These are phyloP conservation scores for Scheffersomyces stambukii DNA, from an alignment of 1,139 yeast genomes.

Conservation along the genomic window DNA sequence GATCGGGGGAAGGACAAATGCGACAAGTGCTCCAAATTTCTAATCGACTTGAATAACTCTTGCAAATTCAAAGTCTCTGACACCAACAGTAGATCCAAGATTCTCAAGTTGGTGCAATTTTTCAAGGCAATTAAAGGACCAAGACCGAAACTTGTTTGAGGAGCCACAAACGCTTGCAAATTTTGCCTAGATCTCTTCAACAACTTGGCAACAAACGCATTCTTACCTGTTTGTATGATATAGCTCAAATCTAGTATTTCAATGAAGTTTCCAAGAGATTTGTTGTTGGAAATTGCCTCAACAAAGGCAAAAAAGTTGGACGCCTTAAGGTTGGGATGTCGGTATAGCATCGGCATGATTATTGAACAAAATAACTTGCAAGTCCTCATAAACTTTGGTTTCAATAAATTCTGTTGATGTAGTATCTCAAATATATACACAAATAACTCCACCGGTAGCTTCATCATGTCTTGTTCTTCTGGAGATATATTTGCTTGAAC, in stretches of 20 bases:
- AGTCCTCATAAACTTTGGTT: constrained; percentile 55
- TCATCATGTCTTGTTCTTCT: constrained; percentile 19
- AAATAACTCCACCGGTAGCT: constrained; percentile 60
- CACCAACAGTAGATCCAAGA: constrained; percentile 79
- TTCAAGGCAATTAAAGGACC: constrained; percentile 80
- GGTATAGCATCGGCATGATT: constrained; percentile 61
- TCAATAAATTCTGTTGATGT: constrained; percentile 27
- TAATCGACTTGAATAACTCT: constrained; percentile 73
- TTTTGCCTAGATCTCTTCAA: constrained; percentile 68
- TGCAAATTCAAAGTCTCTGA: constrained; percentile 85
- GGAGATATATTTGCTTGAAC: constrained; percentile 10
- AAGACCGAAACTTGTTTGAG: constrained; percentile 91
- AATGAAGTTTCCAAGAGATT: constrained; percentile 42
- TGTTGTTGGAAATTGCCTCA: constrained; percentile 53
- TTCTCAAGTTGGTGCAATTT: constrained; percentile 58
- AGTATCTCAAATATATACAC: constrained; percentile 46
- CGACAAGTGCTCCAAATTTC: constrained; percentile 56
- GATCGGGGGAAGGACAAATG: constrained; percentile 86
- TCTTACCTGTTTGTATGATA: constrained; percentile 89
- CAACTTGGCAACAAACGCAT: constrained; percentile 80
- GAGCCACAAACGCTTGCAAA: constrained; percentile 73
- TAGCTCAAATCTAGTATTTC: constrained; percentile 63
- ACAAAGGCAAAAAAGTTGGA: constrained; percentile 71
- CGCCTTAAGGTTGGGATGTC: constrained; percentile 57
- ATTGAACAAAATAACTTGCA: constrained; percentile 57